phyloP scores from a whole-genome alignment of 768 basidiomycete species.

The Neoboletus subvelutipes region DNA sequence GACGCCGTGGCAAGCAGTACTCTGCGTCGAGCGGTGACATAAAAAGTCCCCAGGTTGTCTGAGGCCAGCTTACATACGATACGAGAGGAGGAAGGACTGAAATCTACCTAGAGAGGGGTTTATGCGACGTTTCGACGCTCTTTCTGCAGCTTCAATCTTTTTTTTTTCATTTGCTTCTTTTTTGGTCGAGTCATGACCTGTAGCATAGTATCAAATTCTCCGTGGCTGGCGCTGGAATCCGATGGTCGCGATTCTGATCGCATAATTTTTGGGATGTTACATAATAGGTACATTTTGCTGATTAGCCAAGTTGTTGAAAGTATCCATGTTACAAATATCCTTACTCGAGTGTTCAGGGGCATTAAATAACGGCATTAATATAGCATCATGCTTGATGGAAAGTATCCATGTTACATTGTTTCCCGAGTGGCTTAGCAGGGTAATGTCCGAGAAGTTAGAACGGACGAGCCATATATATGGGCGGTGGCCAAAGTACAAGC shows the following conservation, averaged over 20 bases:
- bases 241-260: constrained; percentile 12
- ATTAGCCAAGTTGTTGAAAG: not conserved
- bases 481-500: too few species aligned
- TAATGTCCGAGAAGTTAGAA: too few species aligned
- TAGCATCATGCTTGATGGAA: not conserved
- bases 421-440: not conserved
- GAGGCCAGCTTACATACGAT: not conserved
- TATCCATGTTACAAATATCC: not conserved
- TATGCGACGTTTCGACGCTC: constrained; percentile 1
- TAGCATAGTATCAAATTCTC: constrained; percentile 10
- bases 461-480: too few species aligned
- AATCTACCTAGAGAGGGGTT: constrained; percentile 1
- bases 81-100: not conserved
- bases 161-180: not conserved
- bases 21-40: constrained; percentile 17
- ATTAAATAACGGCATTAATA: too few species aligned
- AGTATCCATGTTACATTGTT: not conserved
- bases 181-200: constrained; percentile 11
- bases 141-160: not conserved
- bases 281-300: not conserved
- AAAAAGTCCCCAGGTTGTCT: constrained; percentile 26
- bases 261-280: not conserved
- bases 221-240: constrained; percentile 20
- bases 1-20: constrained; percentile 14
- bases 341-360: not conserved